Evolutionary conservation across 179 eudicot species (phyloP), one percentile per base, ranked within the genome.

Genomic region (Pouteria campechiana): DNA sequence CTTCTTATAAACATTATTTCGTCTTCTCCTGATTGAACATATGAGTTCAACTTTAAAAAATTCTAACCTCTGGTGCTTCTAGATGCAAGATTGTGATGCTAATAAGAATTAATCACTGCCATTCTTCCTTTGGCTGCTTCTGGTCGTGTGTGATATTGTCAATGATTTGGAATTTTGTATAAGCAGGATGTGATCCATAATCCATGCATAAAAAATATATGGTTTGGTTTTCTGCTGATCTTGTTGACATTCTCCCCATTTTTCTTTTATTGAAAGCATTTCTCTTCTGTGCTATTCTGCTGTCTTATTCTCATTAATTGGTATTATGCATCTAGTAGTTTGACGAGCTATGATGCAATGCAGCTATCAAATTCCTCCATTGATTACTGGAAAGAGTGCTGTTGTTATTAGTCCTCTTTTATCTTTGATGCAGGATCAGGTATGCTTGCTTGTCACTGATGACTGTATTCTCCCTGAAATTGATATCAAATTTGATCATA

Each of bases 341-440:
- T 9, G 40, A 56, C 47, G 6, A 40, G 27, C 32, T 32, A 55
- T 35, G 11, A 14, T 50, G 46, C 33, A 42, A 42, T 60, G 10
- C 67, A 84, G 95, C 69, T 84, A 84, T 55, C 95, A 85, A 77
- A 77, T 85, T 43, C 95, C 95, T 23, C 87, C 95, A 5, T 60
- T 85, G 72, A 37, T 85, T 52, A 41, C 73, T 0, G 65, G 63
- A 15, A 75, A 56, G 63, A 81, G 92, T 22, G 84, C 79, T 44
- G 37, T 85, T 18, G 95, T 85, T 24, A 73, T 85, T 62, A 81
- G 92, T 61, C 95, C 95, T 41, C 79, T 85, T 30, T 44, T 85
- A 40, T 81, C 92, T 20, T 59, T 85, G 64, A 85, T 85, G 95
- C 92, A 85, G 62, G 95, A 85, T 69, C 95, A 85, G 87, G 95